A percentile compares a stretch with the other conserved stretches of the same genome.
These are phyloP conservation scores for Rhynchosporium graminicola DNA, from an alignment of 2,329 filamentous ascomycete species.

Conservation along the genomic window DNA sequence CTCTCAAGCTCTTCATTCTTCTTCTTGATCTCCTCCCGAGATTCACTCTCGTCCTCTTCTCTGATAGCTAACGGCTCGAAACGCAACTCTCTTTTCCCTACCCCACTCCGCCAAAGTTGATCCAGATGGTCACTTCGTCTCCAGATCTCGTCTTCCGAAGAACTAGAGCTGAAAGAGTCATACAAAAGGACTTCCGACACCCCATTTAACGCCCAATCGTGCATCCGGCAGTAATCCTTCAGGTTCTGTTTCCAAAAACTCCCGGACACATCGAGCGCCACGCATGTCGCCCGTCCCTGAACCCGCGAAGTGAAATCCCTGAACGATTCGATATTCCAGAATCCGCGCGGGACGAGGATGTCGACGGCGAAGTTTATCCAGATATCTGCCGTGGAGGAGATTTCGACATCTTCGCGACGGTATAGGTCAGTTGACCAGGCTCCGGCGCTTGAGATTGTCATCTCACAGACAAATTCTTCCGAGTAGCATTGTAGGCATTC, in stretches of 20 bases:
- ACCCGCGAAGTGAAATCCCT: constrained; percentile 13
- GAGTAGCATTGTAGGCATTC: constrained; percentile 20
- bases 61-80: constrained; percentile 11
- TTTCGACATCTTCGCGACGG: neutral
- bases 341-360: constrained; percentile 19
- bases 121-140: constrained; percentile 21
- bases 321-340: constrained; percentile 25
- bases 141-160: neutral
- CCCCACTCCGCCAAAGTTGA: constrained; percentile 11
- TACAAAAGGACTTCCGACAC: constrained; percentile 20
- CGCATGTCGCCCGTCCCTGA: neutral
- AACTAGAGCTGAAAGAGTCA: neutral
- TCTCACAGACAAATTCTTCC: constrained; percentile 14
- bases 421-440: too few species aligned
- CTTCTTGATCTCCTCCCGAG: neutral
- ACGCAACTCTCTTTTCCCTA: constrained; percentile 11
- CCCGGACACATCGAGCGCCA: constrained; percentile 22
- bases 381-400: neutral
- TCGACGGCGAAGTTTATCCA: constrained; percentile 24
- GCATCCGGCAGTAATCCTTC: constrained; percentile 11
- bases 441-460: neutral
- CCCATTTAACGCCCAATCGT: constrained; percentile 16
- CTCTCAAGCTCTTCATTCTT: neutral
- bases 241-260: constrained; percentile 25
- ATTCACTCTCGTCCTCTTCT: neutral